Evolutionary conservation across 1,139 yeast species (phyloP), one percentile per base, ranked within the genome.

Genomic region (Scheffersomyces parashehatae): DNA sequence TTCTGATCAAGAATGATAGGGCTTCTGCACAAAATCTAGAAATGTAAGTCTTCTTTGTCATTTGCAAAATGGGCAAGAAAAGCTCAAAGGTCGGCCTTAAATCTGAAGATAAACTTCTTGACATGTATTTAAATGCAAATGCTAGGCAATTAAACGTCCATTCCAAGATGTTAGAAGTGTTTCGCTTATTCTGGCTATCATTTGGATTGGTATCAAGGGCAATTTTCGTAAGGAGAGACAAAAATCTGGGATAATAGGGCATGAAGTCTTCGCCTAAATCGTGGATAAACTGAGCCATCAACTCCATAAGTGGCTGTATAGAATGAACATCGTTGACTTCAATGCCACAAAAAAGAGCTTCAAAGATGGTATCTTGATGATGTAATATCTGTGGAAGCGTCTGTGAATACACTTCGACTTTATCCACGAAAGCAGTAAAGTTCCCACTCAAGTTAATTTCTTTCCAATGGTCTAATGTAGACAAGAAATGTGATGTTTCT

Each of bases 231-330:
- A 93, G 70, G 28, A 79, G 56, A 1, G 62, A 53, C 39, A 93
- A 66, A 0, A 89, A 67, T 28, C 66, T 60, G 2, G 71, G 67
- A 56, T 88, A 90, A 56, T 72, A 89, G 2, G 80, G 79, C 71
- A 89, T 77, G 58, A 90, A 93, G 55, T 93, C 99, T 1, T 93
- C 85, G 5, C 98, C 98, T 50, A 93, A 70, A 68, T 93, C 99
- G 56, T 89, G 97, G 37, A 91, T 84, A 55, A 95, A 86, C 59
- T 90, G 96, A 0, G 96, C 79, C 35, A 89, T 63, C 38, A 90
- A 69, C 58, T 93, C 99, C 37, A 90, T 65, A 35, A 89, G 62
- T 4, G 98, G 93, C 61, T 91, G 95, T 39, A 88, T 67, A 1
- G 97, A 83, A 46, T 85, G 70, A 28, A 77, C 74, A 60, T 91